These are phyloP conservation scores for Xylaria sp. DNA, from an alignment of 2,329 filamentous ascomycete species.

Conservation along the genomic window DNA sequence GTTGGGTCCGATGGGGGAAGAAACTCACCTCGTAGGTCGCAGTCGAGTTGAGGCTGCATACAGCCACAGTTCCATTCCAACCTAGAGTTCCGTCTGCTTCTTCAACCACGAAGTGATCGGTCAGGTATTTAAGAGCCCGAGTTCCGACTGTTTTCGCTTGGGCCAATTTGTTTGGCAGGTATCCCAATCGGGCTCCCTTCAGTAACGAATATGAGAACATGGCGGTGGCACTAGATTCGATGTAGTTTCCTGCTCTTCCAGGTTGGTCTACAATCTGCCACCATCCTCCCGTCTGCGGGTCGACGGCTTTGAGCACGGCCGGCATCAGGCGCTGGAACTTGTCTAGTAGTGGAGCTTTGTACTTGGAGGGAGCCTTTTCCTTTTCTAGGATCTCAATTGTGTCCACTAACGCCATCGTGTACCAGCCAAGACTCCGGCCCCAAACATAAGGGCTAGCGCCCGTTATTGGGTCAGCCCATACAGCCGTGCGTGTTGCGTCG, in stretches of 20 bases:
- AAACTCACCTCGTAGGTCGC: conserved; percentile 50
- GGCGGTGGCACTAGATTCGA: conserved; percentile 51
- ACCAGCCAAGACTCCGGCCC: conserved; percentile 53
- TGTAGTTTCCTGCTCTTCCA: conserved; percentile 47
- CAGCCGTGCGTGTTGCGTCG: conserved; percentile 48
- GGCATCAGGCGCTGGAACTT: conserved; percentile 42
- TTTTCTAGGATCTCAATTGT: conserved; percentile 46
- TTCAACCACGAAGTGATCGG: conserved; percentile 42
- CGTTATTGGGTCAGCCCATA: conserved; percentile 50
- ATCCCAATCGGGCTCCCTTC: conserved; percentile 51
- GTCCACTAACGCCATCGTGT: conserved; percentile 51
- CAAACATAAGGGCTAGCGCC: conserved; percentile 52
- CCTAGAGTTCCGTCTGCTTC: conserved; percentile 44
- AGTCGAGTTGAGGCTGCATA: conserved; percentile 56
- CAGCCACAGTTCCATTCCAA: conserved; percentile 52
- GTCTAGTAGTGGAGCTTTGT: conserved; percentile 28
- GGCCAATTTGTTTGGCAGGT: conserved; percentile 37
- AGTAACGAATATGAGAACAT: conserved; percentile 52
- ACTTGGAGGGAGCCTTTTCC: conserved; percentile 20
- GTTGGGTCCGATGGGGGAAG: background rate
- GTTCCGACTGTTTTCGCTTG: conserved; percentile 31
- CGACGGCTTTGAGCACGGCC: conserved; percentile 42
- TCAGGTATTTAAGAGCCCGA: conserved; percentile 42
- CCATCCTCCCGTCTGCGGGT: conserved; percentile 49
- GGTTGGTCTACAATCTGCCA: conserved; percentile 51